Evolutionary conservation across 176 grass and related monocot genomes (phyloP).

Genomic region (Musa troglodytarum): DNA sequence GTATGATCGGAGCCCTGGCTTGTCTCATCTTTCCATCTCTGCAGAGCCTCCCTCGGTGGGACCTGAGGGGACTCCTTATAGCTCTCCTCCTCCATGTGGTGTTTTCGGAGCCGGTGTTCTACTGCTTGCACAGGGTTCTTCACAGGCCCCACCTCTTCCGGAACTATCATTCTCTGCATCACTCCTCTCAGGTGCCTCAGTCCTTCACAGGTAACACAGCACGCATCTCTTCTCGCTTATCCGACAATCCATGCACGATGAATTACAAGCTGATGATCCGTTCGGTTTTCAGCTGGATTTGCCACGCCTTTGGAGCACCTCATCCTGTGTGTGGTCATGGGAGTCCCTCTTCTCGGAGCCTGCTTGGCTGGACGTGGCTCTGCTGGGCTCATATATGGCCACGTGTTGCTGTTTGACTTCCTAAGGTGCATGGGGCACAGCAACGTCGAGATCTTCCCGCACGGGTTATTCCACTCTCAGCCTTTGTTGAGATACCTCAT

Average conservation of each 20-base stretch:
- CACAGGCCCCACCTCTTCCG: slow-evolving; percentile 47
- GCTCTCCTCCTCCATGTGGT: slow-evolving; percentile 36
- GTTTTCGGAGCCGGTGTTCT: slow-evolving; percentile 58
- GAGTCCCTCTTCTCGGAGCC: slow-evolving; percentile 36
- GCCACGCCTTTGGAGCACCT: slow-evolving; percentile 64
- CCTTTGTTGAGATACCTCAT: slow-evolving; percentile 61
- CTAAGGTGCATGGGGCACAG: slow-evolving; percentile 72
- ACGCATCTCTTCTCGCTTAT: background rate
- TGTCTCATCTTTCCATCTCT: slow-evolving; percentile 42
- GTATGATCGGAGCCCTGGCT: slow-evolving; percentile 37
- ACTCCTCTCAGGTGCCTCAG: slow-evolving; percentile 55
- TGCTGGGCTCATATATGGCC: slow-evolving; percentile 39
- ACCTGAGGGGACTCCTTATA: slow-evolving; percentile 31
- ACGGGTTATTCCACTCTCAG: slow-evolving; percentile 26
- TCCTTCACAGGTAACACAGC: slow-evolving; percentile 49
- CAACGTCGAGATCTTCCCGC: slow-evolving; percentile 73
- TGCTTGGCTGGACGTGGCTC: slow-evolving; percentile 39
- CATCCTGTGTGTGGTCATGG: slow-evolving; percentile 33
- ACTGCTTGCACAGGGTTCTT: slow-evolving; percentile 45
- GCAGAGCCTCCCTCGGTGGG: slow-evolving; percentile 46
- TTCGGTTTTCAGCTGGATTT: slow-evolving; percentile 30
- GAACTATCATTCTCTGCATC: slow-evolving; percentile 60
- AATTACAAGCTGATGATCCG: background rate
- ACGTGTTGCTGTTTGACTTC: slow-evolving; percentile 56
- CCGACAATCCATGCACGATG: background rate